Base-by-base conservation (phyloP, 345 rosid species). In the Eucalyptus pauciflora region DNA sequence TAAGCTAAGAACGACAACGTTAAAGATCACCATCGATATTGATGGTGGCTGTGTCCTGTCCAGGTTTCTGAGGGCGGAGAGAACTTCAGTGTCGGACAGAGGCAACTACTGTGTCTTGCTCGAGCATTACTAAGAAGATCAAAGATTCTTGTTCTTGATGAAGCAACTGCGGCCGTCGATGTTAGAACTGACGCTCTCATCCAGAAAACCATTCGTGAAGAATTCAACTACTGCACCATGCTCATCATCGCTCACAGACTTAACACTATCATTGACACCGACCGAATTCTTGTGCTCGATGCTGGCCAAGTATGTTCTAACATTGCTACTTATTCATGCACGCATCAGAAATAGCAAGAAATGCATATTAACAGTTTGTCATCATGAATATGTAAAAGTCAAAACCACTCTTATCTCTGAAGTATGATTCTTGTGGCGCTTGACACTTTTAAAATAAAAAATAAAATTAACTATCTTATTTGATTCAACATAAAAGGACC, bases 101-200 rank as follows among this genome's bases (percentile, higher is more conserved):
- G 99, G 90, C 99, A 98, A 86, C 91, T 98, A 24, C 80, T 97
- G 91, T 96, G 99, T 92, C 97, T 98, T 92, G 97, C 99, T 17
- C 97, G 99, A 86, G 99, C 99, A 20, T 90, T 98, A 92, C 89
- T 97, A 88, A 92, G 97, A 85, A 94, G 96, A 91, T 95, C 98
- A 29, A 97, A 98, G 94, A 95, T 98, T 90, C 98, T 97, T 89
- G 98, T 95, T 89, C 99, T 97, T 4, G 99, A 98, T 86, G 99
- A 98, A 93, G 99, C 99, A 90, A 98, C 99, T 86, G 99, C 98
- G 27, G 97, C 98, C 62, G 99, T 98, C 88, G 99, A 98, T 91
- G 99, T 98, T 33, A 93, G 95, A 91, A 98, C 98, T 7, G 98
- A 98, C 89, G 96, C 98, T 92, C 94, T 97, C 52, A 95, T 98